Conservation (phyloP, 495 filamentous ascomycete species). For the Massariosphaeria phaeospora region DNA sequence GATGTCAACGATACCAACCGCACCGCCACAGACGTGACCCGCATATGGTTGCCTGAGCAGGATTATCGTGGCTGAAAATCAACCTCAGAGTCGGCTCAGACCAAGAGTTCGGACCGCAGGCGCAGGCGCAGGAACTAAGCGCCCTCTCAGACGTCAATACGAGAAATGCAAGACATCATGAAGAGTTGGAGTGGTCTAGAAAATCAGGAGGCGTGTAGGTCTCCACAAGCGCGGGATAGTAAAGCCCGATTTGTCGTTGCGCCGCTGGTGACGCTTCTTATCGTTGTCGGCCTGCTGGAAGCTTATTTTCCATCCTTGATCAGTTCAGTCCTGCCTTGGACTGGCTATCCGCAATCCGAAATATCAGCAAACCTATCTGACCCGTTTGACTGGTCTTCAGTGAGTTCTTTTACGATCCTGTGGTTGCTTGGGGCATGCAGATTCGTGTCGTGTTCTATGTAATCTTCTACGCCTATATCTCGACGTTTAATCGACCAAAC, state of each 20-base stretch:
- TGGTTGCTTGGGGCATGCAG: no score
- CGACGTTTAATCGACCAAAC: no score
- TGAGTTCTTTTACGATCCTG: not conserved
- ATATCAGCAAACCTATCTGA: no score
- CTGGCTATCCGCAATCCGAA: no score
- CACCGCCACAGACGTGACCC: constrained; percentile 2
- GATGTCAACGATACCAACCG: no score
- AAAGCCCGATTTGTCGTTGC: not conserved
- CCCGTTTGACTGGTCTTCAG: not conserved
- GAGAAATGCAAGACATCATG: not conserved
- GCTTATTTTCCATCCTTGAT: no score
- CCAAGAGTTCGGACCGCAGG: not conserved
- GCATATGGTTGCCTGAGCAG: not conserved
- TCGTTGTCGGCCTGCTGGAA: not conserved
- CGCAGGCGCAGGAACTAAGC: not conserved
- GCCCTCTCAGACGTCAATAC: not conserved
- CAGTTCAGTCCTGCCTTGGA: no score
- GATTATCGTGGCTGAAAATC: constrained; percentile 1
- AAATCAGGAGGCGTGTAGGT: no score
- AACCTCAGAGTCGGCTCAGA: not conserved
- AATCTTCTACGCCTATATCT: no score
- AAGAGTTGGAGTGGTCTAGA: not conserved
- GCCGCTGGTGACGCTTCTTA: not conserved
- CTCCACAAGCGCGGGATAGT: no score
- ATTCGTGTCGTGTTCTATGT: no score